Conservation (phyloP, 78 protist species). For the Dictyostelium purpureum region DNA sequence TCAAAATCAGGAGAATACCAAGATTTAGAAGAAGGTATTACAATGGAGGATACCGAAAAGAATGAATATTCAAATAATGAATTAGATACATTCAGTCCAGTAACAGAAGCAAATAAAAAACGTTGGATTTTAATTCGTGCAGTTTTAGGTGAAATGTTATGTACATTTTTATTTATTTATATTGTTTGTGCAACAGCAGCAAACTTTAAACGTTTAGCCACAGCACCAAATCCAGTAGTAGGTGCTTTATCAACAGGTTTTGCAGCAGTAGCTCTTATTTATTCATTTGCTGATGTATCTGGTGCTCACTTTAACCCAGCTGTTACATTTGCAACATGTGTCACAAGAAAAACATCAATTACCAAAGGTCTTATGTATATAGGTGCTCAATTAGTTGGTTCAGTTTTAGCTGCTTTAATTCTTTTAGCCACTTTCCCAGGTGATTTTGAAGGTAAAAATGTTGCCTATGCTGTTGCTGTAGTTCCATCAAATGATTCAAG, state of each 20-base stretch:
- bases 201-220: conserved; percentile 4
- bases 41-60: not conserved
- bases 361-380: conserved; percentile 76
- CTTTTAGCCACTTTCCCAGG: conserved; percentile 70
- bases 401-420: conserved; percentile 42
- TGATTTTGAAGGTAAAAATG: conserved; percentile 4
- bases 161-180: conserved; percentile 74
- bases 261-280: conserved; percentile 61
- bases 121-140: conserved; percentile 80
- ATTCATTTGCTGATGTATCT: conserved; percentile 83
- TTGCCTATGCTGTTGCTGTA: conserved; percentile 29
- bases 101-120: conserved; percentile 26
- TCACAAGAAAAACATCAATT: conserved; percentile 61
- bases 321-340: conserved; percentile 44
- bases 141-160: conserved; percentile 72
- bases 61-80: not conserved
- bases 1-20: conserved; percentile 27
- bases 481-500: conserved; percentile 19
- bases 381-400: conserved; percentile 64
- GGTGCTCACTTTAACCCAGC: conserved; percentile 29
- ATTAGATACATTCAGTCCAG: conserved; percentile 38
- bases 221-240: conserved; percentile 3
- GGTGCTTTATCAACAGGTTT: conserved; percentile 70
- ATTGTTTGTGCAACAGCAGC: conserved; percentile 19
- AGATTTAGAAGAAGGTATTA: conserved; percentile 59